Conservation (phyloP, 768 basidiomycete genomes). For the Phanerodontia chrysosporium region DNA sequence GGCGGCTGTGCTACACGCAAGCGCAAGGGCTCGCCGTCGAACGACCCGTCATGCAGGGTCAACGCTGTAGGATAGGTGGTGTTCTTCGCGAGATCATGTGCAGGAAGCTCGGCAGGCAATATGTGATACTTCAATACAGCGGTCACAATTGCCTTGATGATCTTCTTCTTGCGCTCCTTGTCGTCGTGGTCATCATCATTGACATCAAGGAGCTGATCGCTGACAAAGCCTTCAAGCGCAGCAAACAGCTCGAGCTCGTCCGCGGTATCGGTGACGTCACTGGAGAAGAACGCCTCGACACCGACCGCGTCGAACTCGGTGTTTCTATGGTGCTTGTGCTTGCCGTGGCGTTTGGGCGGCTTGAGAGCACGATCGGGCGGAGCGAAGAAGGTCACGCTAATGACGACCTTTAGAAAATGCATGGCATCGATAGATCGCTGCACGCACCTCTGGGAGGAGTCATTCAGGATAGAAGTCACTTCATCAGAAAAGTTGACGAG, state of each 20-base stretch:
- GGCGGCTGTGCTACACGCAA: slow-evolving; percentile 36
- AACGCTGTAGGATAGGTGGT: slow-evolving; percentile 50
- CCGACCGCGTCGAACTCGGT: neutral
- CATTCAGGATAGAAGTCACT: slow-evolving; percentile 34
- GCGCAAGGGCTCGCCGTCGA: slow-evolving; percentile 43
- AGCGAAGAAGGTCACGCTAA: slow-evolving; percentile 53
- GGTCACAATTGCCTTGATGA: slow-evolving; percentile 49
- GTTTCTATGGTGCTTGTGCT: neutral
- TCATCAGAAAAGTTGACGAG: slow-evolving; percentile 37
- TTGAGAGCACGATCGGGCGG: slow-evolving; percentile 43
- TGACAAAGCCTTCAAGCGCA: slow-evolving; percentile 24
- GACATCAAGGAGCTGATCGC: slow-evolving; percentile 27
- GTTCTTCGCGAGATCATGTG: slow-evolving; percentile 42
- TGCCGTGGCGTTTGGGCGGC: slow-evolving; percentile 17
- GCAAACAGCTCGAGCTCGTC: slow-evolving; percentile 11
- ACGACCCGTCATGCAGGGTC: slow-evolving; percentile 34
- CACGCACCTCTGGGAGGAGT: slow-evolving; percentile 33
- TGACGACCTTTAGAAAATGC: neutral
- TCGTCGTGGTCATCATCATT: slow-evolving; percentile 31
- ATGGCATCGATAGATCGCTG: neutral
- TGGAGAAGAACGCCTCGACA: slow-evolving; percentile 8
- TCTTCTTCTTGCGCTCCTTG: slow-evolving; percentile 43
- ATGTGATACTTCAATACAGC: slow-evolving; percentile 57
- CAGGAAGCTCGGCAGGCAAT: slow-evolving; percentile 37
- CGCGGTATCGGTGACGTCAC: neutral